These are phyloP conservation scores for Stenogyne calaminthoides DNA, from an alignment of 305 asterid species.

Conservation along the genomic window DNA sequence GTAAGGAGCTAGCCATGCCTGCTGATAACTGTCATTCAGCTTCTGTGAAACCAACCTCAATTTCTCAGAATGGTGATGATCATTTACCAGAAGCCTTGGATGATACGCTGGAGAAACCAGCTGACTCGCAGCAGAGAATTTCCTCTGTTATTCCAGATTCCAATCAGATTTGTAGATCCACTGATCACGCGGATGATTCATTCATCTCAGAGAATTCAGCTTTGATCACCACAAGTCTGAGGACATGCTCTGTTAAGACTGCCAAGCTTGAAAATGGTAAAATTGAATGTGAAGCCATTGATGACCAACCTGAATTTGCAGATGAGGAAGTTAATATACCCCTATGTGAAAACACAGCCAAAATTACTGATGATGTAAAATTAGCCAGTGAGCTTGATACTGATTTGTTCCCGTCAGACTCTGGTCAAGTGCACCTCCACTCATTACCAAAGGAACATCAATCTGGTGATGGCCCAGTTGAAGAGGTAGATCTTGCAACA, in stretches of 20 bases:
- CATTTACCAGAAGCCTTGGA: conserved; percentile 33
- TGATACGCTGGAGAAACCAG: conserved; percentile 27
- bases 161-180: conserved; percentile 30
- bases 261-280: conserved; percentile 36
- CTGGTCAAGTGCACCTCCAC: conserved; percentile 27
- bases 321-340: conserved; percentile 31
- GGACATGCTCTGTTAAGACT: conserved; percentile 45
- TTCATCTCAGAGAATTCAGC: conserved; percentile 33
- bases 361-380: conserved; percentile 33
- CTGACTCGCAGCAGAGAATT: conserved; percentile 34
- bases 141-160: conserved; percentile 34
- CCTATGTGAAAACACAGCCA: conserved; percentile 26
- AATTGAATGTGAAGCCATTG: conserved; percentile 29
- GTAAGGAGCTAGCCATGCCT: conserved; percentile 33
- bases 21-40: conserved; percentile 30
- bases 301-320: conserved; percentile 33
- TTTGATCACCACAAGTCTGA: conserved; percentile 33
- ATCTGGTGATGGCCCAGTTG: conserved; percentile 31
- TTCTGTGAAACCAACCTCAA: conserved; percentile 30
- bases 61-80: conserved; percentile 26
- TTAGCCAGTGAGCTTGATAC: conserved; percentile 28
- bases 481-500: conserved; percentile 41
- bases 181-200: conserved; percentile 35
- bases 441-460: conserved; percentile 37
- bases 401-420: conserved; percentile 23